Evolutionary conservation across 2,329 filamentous ascomycete genomes (phyloP).

Genomic region (Fusarium subglutinans): DNA sequence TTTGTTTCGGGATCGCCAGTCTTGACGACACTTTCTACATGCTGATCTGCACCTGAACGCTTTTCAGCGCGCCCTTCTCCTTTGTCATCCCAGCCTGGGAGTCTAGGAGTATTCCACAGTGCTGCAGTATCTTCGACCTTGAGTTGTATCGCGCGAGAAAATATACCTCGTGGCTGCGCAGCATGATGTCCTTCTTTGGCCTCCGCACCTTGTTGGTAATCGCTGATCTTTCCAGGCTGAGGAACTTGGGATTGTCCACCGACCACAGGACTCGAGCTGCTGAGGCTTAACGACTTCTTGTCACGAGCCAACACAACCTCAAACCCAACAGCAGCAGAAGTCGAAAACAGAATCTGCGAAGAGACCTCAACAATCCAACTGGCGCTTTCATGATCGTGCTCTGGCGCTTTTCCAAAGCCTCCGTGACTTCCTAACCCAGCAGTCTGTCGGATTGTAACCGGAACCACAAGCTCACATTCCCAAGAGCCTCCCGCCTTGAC

Average conservation of each 20-base stretch:
- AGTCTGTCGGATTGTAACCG: conserved; percentile 76
- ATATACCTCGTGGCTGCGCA: conserved; percentile 78
- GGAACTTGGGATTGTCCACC: conserved; percentile 59
- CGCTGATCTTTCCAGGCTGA: conserved; percentile 77
- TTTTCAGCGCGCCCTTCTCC: conserved; percentile 43
- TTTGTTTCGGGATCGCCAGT: conserved; percentile 46
- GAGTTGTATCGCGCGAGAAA: conserved; percentile 80
- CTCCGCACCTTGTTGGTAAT: conserved; percentile 74
- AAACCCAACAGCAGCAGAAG: conserved; percentile 85
- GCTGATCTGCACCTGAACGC: conserved; percentile 43
- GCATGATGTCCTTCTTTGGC: conserved; percentile 67
- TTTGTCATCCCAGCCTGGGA: conserved; percentile 72
- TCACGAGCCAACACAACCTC: conserved; percentile 89
- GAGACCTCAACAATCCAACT: conserved; percentile 92
- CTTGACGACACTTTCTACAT: conserved; percentile 47
- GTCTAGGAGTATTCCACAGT: conserved; percentile 89
- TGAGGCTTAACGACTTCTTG: conserved; percentile 80
- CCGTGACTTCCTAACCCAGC: conserved; percentile 60
- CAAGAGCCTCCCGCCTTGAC: conserved; percentile 93
- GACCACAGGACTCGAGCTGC: conserved; percentile 56
- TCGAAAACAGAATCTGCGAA: conserved; percentile 94
- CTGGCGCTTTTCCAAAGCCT: conserved; percentile 56
- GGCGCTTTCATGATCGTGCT: conserved; percentile 65
- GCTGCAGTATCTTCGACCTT: conserved; percentile 88
- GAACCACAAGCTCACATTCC: conserved; percentile 81